A percentile compares a stretch with the other conserved stretches of the same genome.
These are phyloP conservation scores for Termitomyces sp. DNA, from an alignment of 768 basidiomycete species.

Conservation along the genomic window DNA sequence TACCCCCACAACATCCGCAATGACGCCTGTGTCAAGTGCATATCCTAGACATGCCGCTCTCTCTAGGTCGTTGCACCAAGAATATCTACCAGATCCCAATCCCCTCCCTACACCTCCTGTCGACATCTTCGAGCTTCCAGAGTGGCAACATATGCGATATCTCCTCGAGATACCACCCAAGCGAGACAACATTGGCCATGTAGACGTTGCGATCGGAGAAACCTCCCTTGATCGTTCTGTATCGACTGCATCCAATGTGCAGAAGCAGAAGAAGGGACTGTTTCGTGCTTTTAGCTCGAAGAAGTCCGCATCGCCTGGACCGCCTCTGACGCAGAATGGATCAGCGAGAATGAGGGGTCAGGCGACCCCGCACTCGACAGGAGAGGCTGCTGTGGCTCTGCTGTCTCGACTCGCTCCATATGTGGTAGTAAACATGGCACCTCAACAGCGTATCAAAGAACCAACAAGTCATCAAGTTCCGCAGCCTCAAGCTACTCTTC, in stretches of 20 bases:
- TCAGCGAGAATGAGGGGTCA: not conserved
- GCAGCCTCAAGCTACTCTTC: not conserved
- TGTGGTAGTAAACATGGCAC: not conserved
- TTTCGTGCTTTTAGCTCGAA: not conserved
- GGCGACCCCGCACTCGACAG: not conserved
- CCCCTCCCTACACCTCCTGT: slow-evolving; percentile 1
- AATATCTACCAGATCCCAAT: not conserved
- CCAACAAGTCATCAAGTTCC: not conserved
- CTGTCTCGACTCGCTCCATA: not conserved
- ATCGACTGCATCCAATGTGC: not conserved
- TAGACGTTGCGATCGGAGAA: not conserved
- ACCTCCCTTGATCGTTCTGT: not conserved
- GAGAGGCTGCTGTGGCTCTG: not conserved
- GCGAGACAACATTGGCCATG: not conserved
- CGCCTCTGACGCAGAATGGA: not conserved
- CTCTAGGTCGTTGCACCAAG: not conserved
- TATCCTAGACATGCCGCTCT: not conserved
- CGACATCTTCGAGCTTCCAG: slow-evolving; percentile 52
- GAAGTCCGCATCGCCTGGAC: not conserved
- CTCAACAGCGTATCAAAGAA: not conserved
- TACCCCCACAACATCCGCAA: not conserved
- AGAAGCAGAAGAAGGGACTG: not conserved
- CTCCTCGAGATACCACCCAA: not conserved
- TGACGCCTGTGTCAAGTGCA: slow-evolving; percentile 1
- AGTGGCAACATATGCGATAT: slow-evolving; percentile 14